Percentiles rank a stretch among this genome's conserved stretches.
Conservation (phyloP, 495 filamentous ascomycete species). For the Halenospora varia region DNA sequence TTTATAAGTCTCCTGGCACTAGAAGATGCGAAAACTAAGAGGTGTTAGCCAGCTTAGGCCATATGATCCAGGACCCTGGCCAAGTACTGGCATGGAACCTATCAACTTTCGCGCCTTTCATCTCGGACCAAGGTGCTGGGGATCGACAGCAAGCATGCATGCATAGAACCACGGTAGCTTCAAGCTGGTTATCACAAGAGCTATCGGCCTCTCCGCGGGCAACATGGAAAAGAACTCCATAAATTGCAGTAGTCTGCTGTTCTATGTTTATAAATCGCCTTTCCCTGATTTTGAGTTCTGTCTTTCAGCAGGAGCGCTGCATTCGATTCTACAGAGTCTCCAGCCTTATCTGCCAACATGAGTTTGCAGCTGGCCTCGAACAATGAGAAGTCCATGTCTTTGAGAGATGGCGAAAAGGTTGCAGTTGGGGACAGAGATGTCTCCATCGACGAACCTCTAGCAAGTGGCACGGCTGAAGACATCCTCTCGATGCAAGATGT, state of each 20-base stretch:
- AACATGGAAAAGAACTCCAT: not conserved
- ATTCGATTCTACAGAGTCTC: too few relatives aligned
- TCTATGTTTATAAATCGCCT: not conserved
- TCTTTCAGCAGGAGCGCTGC: too few relatives aligned
- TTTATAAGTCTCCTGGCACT: too few relatives aligned
- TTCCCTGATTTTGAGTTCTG: slow-evolving; percentile 1
- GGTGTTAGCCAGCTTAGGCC: too few relatives aligned
- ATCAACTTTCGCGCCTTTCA: not conserved
- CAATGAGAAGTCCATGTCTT: not conserved
- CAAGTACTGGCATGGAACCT: not conserved
- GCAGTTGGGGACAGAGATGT: slow-evolving; percentile 2
- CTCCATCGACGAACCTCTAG: slow-evolving; percentile 13
- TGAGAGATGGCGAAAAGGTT: slow-evolving; percentile 14
- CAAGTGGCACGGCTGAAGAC: slow-evolving; percentile 38
- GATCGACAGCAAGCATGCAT: not conserved
- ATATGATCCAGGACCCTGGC: not conserved
- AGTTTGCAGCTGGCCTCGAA: not conserved
- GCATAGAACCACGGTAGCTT: not conserved
- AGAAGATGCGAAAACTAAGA: too few relatives aligned
- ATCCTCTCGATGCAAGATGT: slow-evolving; percentile 44
- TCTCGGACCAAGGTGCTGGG: not conserved
- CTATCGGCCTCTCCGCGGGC: slow-evolving; percentile 5
- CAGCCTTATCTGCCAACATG: slow-evolving; percentile 7
- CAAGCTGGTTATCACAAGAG: not conserved
- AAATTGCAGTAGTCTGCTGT: not conserved